A percentile compares a stretch with the other conserved stretches of the same genome.
These are phyloP conservation scores for Trifolium dubium DNA, from an alignment of 306 rosid genomes.

Conservation along the genomic window DNA sequence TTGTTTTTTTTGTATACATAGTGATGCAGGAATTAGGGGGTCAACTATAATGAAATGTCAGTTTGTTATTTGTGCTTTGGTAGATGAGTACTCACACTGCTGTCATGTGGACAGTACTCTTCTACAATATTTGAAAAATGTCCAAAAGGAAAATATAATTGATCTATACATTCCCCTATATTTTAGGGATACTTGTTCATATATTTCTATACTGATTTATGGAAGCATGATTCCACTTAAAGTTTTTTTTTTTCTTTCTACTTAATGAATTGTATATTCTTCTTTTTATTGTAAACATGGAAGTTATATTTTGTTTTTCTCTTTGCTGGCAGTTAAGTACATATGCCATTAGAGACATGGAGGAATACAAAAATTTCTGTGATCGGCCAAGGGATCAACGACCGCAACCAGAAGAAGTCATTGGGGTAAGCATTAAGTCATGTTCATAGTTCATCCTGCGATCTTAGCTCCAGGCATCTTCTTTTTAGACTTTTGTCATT, in stretches of 20 bases:
- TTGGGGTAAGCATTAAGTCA: constrained; percentile 67
- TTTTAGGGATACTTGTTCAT: constrained; percentile 16
- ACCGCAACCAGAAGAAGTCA: constrained; percentile 92
- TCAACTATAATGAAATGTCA: constrained; percentile 27
- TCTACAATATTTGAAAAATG: neutral
- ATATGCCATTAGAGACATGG: constrained; percentile 90
- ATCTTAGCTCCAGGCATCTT: constrained; percentile 34
- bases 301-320: constrained; percentile 35
- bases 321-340: constrained; percentile 67
- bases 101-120: neutral
- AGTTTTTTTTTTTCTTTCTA: neutral
- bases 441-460: constrained; percentile 19
- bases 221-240: neutral
- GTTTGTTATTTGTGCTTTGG: neutral
- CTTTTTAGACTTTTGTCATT: neutral
- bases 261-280: neutral
- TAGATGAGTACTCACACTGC: neutral
- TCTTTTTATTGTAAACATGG: constrained; percentile 21
- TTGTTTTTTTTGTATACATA: neutral
- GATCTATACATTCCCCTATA: constrained; percentile 18
- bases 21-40: constrained; percentile 22
- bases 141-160: neutral
- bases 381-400: constrained; percentile 95
- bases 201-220: constrained; percentile 21
- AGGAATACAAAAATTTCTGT: constrained; percentile 96